phyloP scores from a whole-genome alignment of 768 basidiomycete genomes.

The Psilocybe cubensis region DNA sequence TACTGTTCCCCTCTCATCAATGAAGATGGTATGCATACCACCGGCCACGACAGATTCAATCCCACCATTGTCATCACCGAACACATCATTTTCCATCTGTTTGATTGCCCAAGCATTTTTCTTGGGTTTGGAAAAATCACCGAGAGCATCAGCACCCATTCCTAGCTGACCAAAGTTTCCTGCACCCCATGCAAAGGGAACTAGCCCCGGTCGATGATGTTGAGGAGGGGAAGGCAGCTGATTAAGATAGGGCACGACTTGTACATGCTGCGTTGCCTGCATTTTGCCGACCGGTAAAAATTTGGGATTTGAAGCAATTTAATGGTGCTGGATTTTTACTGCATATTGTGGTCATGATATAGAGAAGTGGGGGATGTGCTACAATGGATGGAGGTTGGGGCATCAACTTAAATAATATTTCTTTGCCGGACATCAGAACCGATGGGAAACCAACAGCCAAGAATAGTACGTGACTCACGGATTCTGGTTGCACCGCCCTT shows the following conservation, averaged over 20 bases:
- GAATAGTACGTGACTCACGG: slow-evolving; percentile 41
- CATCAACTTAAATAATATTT: background rate
- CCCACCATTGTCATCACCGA: slow-evolving; percentile 77
- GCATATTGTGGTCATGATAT: background rate
- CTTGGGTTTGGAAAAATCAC: slow-evolving; percentile 76
- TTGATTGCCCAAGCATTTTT: slow-evolving; percentile 78
- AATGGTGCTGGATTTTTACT: slow-evolving; percentile 35
- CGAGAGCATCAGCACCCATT: slow-evolving; percentile 75
- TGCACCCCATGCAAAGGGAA: slow-evolving; percentile 87
- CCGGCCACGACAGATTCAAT: slow-evolving; percentile 82
- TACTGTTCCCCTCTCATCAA: slow-evolving; percentile 91
- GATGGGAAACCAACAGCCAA: slow-evolving; percentile 20
- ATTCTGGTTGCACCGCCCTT: no score
- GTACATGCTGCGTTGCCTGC: slow-evolving; percentile 26
- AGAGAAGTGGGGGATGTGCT: slow-evolving; percentile 16
- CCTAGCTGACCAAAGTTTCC: slow-evolving; percentile 97
- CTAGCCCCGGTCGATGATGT: slow-evolving; percentile 65
- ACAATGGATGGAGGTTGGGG: slow-evolving; percentile 14
- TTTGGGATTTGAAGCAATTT: slow-evolving; percentile 48
- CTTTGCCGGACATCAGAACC: slow-evolving; percentile 5
- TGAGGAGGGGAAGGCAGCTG: slow-evolving; percentile 62
- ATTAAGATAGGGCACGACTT: slow-evolving; percentile 63
- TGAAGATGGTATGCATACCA: slow-evolving; percentile 86
- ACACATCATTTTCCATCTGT: slow-evolving; percentile 69
- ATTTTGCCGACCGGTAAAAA: slow-evolving; percentile 24